phyloP scores from a whole-genome alignment of 164 flowering plant genomes.

The Santalum album region DNA sequence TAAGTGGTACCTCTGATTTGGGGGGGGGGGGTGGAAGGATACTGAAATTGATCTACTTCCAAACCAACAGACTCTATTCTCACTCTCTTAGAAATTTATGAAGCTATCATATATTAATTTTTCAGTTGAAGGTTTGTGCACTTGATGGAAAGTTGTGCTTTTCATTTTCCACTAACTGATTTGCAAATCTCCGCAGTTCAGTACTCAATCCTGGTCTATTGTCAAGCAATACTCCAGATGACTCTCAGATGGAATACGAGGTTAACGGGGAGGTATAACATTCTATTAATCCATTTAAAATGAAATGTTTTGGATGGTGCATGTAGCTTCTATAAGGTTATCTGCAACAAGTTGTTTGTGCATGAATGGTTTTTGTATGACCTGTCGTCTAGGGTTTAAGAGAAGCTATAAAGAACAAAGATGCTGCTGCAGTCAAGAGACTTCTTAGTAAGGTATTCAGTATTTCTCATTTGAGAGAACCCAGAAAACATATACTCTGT shows the following conservation, averaged over 20 bases:
- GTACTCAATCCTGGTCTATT: conserved; percentile 43
- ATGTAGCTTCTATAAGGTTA: not conserved
- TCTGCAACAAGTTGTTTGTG: not conserved
- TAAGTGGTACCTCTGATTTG: no score
- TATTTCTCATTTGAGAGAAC: not conserved
- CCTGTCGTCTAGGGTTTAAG: conserved; percentile 59
- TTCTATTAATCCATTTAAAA: not conserved
- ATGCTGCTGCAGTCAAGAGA: conserved; percentile 53
- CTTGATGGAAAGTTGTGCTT: not conserved
- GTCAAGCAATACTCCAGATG: conserved; percentile 24
- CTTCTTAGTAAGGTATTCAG: conserved; percentile 64
- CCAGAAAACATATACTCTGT: no score
- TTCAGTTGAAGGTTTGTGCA: no score
- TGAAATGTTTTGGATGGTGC: not conserved
- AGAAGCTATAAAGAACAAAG: conserved; percentile 90
- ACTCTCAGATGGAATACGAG: conserved; percentile 49
- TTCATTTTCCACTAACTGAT: not conserved
- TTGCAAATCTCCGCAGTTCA: conserved; percentile 25
- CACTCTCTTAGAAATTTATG: no score
- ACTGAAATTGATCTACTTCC: no score
- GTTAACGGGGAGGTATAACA: conserved; percentile 81
- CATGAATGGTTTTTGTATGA: not conserved
- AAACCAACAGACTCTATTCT: no score
- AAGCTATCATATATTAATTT: no score
- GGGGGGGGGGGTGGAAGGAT: no score